Evolutionary conservation across 306 rosid species (phyloP), one percentile per base, ranked within the genome.

Genomic region (Alnus glutinosa): DNA sequence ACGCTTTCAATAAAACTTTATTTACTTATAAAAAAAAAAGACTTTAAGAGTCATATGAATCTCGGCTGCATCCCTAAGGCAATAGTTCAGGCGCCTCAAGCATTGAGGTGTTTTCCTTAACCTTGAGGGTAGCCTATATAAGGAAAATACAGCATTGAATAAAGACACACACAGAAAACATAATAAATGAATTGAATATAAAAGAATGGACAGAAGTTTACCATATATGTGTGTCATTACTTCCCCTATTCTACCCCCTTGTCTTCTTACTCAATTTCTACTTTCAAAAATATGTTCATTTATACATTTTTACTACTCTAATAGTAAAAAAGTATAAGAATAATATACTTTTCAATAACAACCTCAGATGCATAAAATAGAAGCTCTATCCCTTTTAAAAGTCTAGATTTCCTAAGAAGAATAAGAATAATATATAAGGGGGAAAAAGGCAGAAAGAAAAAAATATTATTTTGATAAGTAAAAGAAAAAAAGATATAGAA

Each of bases 81-180:
- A 73, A 55, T 59, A 68, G 9, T 67, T 9, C 50, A 50, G 14
- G 14, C 1, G 11, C 73, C 63, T 62, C 48, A 69, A 23, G 44
- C 59, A 14, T 4, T 77, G 30, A 68, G n/a, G 9, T 34, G 48
- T 19, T 51, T 76, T 77, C 70, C 39, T 66, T 67, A n/a, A 50
- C 23, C 51, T 37, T 59, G 9, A 49, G 9, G 14, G 70, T n/a
- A 63, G 14, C 75, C 57, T 62, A 75, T 62, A 48, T 16, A 49
- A 63, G 37, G 64, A 32, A 34, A 49, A 76, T 76, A 34, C 73
- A 64, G 73, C 57, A 76, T 34, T 32, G 8, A 48, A 62, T 62
- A 19, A 34, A 13, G 70, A 34, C n/a, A 63, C 70, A 34, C 2
- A 57, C 46, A 63, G 19, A 32, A 63, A 34, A 63, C 16, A 34